Conservation (phyloP, 2,329 filamentous ascomycete genomes). For the Tetracladium maxilliforme region DNA sequence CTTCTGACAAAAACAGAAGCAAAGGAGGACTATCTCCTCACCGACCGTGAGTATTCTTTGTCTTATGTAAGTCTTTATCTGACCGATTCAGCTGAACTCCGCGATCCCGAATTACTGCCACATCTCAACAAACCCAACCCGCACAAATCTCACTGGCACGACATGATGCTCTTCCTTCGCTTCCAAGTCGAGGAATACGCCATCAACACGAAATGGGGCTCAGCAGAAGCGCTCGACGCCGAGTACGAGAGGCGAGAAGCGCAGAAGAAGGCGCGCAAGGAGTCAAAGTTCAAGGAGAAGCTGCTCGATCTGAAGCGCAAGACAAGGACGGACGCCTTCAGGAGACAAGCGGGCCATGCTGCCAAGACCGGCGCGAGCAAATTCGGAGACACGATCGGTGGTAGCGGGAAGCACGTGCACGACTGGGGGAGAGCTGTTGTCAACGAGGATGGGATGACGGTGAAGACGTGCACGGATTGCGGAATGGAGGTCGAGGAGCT, state of each 20-base stretch:
- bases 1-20: constrained; percentile 95
- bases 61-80: not conserved
- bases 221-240: constrained; percentile 66
- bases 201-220: constrained; percentile 81
- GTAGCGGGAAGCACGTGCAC: constrained; percentile 71
- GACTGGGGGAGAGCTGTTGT: constrained; percentile 66
- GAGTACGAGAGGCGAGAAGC: constrained; percentile 71
- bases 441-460: constrained; percentile 56
- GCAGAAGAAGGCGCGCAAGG: constrained; percentile 74
- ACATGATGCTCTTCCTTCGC: constrained; percentile 95
- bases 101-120: constrained; percentile 72
- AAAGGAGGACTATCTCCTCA: constrained; percentile 86
- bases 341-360: constrained; percentile 47
- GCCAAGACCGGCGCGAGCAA: constrained; percentile 27
- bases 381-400: constrained; percentile 67
- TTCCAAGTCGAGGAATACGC: constrained; percentile 93
- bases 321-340: constrained; percentile 80
- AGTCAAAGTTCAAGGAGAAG: constrained; percentile 83
- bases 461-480: constrained; percentile 67
- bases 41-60: constrained; percentile 51
- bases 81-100: constrained; percentile 56
- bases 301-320: constrained; percentile 83
- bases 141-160: constrained; percentile 90
- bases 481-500: constrained; percentile 69
- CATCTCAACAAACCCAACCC: constrained; percentile 85